Base-by-base conservation (phyloP, 305 asterid species). In the Fraxinus greggii region DNA sequence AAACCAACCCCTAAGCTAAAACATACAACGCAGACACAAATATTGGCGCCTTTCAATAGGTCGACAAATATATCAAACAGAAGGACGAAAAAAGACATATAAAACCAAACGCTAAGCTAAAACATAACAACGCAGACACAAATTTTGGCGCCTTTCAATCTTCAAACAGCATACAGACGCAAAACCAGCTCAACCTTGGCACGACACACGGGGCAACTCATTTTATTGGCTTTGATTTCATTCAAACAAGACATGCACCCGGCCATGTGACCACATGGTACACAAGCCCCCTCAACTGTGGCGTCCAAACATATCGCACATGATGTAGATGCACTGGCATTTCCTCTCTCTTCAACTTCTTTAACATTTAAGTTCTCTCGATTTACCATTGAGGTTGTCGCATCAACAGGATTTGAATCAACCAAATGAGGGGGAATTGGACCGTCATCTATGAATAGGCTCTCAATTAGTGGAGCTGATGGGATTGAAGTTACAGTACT, bases 141-240 rank as follows among this genome's bases (percentile, higher is more conserved):
- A 61, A 61, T 61, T 21, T 59, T 8, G 17, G 0, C 1, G 51
- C 42, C 0, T 36, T 36, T 36, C 0, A 42, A 7, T 61, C 70
- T 21, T 61, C 8, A 94, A 79, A 90, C 98, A 77, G 98, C 90
- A 85, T 90, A 94, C 1, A 96, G 85, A 73, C 97, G 88, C 69
- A 96, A 81, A 78, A 93, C 92, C 85, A 90, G 98, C 78, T 93
- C 92, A 63, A 94, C 94, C 89, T 91, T 89, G 80, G 95, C 81
- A 36, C 99, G 98, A 79, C 99, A 96, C 1, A 94, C 92, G 0
- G 99, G 99, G 90, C 99, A 96, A 17, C 97, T 97, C 97, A 95
- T 93, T 26, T 90, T 90, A 84, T 96, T 93, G 23, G 82, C 90
- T 83, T 89, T 88, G 36, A 94, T 85, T 72, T 94, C 99, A 26